A percentile compares a stretch with the other conserved stretches of the same genome.
phyloP scores from a whole-genome alignment of 2,329 filamentous ascomycete species.

The Fusarium setosum region DNA sequence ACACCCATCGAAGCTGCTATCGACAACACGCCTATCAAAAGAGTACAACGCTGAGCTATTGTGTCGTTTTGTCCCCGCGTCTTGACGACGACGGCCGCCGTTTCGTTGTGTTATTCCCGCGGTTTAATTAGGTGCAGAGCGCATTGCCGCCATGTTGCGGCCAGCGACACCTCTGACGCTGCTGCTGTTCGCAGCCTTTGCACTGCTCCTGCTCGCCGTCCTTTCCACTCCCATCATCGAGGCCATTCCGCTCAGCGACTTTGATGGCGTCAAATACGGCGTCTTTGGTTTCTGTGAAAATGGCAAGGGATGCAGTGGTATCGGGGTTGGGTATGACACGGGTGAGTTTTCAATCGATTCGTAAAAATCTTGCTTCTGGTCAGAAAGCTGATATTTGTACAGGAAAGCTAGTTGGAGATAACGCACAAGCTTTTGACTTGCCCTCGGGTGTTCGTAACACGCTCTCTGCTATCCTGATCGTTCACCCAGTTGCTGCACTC shows the following conservation, averaged over 20 bases:
- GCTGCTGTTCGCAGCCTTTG: constrained; percentile 87
- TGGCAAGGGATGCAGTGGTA: constrained; percentile 70
- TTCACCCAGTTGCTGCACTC: constrained; percentile 91
- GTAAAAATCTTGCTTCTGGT: neutral
- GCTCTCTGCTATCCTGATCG: constrained; percentile 89
- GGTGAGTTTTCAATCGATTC: constrained; percentile 64
- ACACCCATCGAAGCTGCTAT: constrained; percentile 5
- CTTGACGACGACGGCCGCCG: constrained; percentile 37
- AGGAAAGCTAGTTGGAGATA: constrained; percentile 43
- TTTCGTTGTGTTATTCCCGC: constrained; percentile 14
- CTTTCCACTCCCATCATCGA: constrained; percentile 93
- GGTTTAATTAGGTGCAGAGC: constrained; percentile 32
- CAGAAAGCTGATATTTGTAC: constrained; percentile 21
- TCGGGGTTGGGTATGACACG: constrained; percentile 87
- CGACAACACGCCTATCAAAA: constrained; percentile 10
- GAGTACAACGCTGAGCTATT: constrained; percentile 1
- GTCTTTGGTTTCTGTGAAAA: constrained; percentile 89
- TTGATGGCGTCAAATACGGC: constrained; percentile 82
- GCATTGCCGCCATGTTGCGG: constrained; percentile 76
- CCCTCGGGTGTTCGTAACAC: constrained; percentile 64
- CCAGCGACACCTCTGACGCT: constrained; percentile 92
- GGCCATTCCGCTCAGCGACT: constrained; percentile 84
- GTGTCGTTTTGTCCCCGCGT: constrained; percentile 29
- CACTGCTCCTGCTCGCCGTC: constrained; percentile 84
- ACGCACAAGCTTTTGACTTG: constrained; percentile 65